Conservation (phyloP, 495 filamentous ascomycete species). For the Margaritispora aquatica region DNA sequence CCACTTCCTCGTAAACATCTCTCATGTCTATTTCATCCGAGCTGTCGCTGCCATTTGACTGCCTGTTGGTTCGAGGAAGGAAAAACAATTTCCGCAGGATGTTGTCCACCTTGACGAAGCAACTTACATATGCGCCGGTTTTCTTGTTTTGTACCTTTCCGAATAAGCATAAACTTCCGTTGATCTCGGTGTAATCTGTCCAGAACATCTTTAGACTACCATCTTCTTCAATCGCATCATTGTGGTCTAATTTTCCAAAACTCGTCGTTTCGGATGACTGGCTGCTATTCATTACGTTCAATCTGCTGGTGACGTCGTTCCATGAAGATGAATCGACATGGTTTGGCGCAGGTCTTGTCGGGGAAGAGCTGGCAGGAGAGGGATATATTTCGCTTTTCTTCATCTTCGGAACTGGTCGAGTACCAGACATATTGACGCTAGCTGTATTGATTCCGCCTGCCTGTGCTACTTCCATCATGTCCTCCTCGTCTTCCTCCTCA, state of each 20-base stretch:
- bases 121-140: constrained; percentile 71
- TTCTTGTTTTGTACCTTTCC: constrained; percentile 94
- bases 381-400: constrained; percentile 58
- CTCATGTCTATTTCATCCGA: constrained; percentile 80
- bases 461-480: constrained; percentile 80
- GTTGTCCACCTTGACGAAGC: constrained; percentile 95
- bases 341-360: constrained; percentile 50
- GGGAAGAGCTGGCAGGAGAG: constrained; percentile 70
- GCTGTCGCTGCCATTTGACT: constrained; percentile 57
- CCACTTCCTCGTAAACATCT: constrained; percentile 86
- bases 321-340: constrained; percentile 75
- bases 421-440: constrained; percentile 82
- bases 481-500: constrained; percentile 63
- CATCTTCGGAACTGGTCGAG: constrained; percentile 70
- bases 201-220: constrained; percentile 93
- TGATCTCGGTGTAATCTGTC: constrained; percentile 92
- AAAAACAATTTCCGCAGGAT: constrained; percentile 91
- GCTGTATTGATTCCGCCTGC: constrained; percentile 57
- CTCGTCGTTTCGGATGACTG: constrained; percentile 53
- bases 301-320: constrained; percentile 79
- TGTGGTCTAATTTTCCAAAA: constrained; percentile 73
- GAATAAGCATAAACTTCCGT: constrained; percentile 88
- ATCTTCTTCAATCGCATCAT: constrained; percentile 82
- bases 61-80: constrained; percentile 65
- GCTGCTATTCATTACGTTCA: constrained; percentile 70